A percentile compares a stretch with the other conserved stretches of the same genome.
Evolutionary conservation across 2,329 filamentous ascomycete species (phyloP).

Genomic region (Chalara sp.): DNA sequence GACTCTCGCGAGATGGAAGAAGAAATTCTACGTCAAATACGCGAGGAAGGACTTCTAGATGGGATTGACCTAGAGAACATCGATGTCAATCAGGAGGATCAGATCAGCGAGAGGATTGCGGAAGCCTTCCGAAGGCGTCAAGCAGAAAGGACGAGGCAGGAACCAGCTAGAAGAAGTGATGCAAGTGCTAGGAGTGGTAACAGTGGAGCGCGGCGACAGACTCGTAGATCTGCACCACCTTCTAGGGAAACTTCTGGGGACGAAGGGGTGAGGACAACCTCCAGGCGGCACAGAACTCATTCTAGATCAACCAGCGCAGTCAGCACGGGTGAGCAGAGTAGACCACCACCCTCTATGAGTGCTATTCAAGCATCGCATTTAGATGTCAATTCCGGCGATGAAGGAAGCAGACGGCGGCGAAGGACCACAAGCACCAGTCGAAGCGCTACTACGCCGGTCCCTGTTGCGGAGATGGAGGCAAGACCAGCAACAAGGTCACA

Average conservation of each 20-base stretch:
- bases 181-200: conserved; percentile 15
- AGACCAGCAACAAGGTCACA: conserved; percentile 54
- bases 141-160: conserved; percentile 47
- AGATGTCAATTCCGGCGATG: conserved; percentile 42
- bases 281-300: conserved; percentile 29
- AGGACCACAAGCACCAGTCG: conserved; percentile 47
- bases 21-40: conserved; percentile 83
- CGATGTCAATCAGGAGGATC: conserved; percentile 77
- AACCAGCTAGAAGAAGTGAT: conserved; percentile 38
- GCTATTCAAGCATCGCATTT: conserved; percentile 39
- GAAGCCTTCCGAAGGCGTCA: conserved; percentile 79
- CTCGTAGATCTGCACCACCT: conserved; percentile 12
- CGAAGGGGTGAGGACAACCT: conserved; percentile 12
- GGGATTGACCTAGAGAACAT: conserved; percentile 86
- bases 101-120: conserved; percentile 83
- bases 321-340: conserved; percentile 41
- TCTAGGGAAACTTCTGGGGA: conserved; percentile 22
- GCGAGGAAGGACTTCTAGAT: conserved; percentile 80
- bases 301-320: conserved; percentile 41
- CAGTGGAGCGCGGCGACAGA: conserved; percentile 23
- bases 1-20: conserved; percentile 75
- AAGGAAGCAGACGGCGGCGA: conserved; percentile 36
- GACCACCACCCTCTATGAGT: conserved; percentile 39
- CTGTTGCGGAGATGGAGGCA: conserved; percentile 33
- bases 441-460: conserved; percentile 44